Conservation (phyloP, 2,329 filamentous ascomycete species). For the Fusarium papillatum region DNA sequence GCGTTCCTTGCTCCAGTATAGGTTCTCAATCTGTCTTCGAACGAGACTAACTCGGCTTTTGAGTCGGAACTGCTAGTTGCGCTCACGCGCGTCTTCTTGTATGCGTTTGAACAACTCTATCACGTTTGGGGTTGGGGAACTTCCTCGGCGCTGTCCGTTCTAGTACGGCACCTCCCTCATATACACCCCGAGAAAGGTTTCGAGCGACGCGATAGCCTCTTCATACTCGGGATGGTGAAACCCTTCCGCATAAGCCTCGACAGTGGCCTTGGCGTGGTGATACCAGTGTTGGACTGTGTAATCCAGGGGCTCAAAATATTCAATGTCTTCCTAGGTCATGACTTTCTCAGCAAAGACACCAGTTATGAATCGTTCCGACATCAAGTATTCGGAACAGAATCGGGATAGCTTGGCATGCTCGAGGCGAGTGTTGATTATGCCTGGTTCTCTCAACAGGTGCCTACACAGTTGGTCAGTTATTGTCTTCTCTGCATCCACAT, state of each 20-base stretch:
- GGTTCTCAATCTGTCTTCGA: constrained; percentile 7
- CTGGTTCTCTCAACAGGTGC: not conserved
- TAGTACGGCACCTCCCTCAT: not conserved
- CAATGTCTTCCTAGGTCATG: not conserved
- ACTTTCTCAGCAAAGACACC: not conserved
- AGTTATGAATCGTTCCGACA: constrained; percentile 5
- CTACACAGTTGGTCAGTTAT: not conserved
- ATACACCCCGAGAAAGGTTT: not conserved
- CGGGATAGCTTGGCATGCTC: constrained; percentile 10
- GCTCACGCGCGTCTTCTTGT: not conserved
- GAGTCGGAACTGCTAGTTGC: constrained; percentile 4
- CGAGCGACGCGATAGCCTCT: not conserved
- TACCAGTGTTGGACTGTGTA: constrained; percentile 25
- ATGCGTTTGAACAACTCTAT: not conserved
- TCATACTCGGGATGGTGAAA: not conserved
- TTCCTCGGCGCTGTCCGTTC: too few species aligned
- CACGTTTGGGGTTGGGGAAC: not conserved
- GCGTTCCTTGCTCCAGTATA: not conserved
- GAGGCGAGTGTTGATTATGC: not conserved
- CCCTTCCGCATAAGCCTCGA: not conserved
- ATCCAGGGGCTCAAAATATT: constrained; percentile 20
- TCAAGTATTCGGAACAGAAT: constrained; percentile 20
- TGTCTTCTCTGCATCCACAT: not conserved
- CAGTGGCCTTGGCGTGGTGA: not conserved
- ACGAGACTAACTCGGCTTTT: constrained; percentile 9